phyloP scores from a whole-genome alignment of 805 yeast species.

The Pichia deserticola region DNA sequence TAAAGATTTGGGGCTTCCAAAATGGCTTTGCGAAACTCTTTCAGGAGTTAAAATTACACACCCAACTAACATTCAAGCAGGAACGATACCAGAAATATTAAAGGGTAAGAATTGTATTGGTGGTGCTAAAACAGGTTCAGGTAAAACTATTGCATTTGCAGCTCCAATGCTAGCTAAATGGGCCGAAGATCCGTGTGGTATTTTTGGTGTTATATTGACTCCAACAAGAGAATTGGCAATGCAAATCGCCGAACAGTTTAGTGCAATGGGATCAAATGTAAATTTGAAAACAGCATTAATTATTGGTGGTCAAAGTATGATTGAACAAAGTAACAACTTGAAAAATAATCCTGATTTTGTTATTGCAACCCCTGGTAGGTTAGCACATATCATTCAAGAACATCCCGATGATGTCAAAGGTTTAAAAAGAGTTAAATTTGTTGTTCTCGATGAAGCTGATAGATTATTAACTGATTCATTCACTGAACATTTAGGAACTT shows the following conservation, averaged over 20 bases:
- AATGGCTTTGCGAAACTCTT: constrained; percentile 81
- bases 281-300: constrained; percentile 76
- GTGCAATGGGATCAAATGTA: constrained; percentile 86
- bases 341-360: constrained; percentile 87
- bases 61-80: constrained; percentile 83
- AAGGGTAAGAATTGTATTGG: constrained; percentile 90
- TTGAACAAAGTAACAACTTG: constrained; percentile 76
- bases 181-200: constrained; percentile 93
- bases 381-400: constrained; percentile 81
- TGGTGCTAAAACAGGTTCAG: constrained; percentile 97
- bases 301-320: constrained; percentile 93
- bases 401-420: constrained; percentile 86
- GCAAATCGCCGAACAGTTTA: constrained; percentile 94
- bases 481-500: constrained; percentile 65
- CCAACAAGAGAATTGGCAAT: constrained; percentile 93
- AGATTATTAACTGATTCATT: constrained; percentile 78
- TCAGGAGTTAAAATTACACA: constrained; percentile 69
- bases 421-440: constrained; percentile 63
- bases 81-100: constrained; percentile 83
- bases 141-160: constrained; percentile 95
- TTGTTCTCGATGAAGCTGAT: constrained; percentile 96
- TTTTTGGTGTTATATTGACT: constrained; percentile 80
- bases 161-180: constrained; percentile 94
- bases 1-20: constrained; percentile 59
- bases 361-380: constrained; percentile 94